These are phyloP conservation scores for Strombidium stylifer DNA, from an alignment of 73 alveolate species.

Conservation along the genomic window DNA sequence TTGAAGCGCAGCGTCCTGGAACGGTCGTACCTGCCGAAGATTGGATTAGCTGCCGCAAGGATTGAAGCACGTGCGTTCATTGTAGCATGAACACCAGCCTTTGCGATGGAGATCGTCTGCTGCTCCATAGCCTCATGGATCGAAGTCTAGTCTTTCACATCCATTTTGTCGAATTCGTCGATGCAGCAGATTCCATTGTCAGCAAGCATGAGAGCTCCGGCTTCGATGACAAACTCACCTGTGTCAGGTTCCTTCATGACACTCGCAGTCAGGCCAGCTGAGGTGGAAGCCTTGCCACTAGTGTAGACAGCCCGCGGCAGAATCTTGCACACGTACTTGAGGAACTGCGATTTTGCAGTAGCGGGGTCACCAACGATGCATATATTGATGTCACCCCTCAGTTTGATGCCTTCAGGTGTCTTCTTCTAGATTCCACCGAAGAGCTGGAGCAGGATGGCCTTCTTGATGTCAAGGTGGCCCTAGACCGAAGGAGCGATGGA, in stretches of 20 bases:
- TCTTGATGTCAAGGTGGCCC: conserved; percentile 98
- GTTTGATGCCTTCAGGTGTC: conserved; percentile 96
- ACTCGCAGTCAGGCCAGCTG: conserved; percentile 98
- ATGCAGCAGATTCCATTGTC: conserved; percentile 99
- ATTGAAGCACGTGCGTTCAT: conserved; percentile 97
- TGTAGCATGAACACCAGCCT: conserved; percentile 97
- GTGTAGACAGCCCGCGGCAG: conserved; percentile 96
- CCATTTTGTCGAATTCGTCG: conserved; percentile 99
- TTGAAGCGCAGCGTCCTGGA: conserved; percentile 90
- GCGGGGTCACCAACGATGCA: conserved; percentile 99
- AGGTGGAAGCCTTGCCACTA: conserved; percentile 98
- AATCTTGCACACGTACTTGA: conserved; percentile 91
- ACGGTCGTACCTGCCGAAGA: conserved; percentile 94
- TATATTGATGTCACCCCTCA: conserved; percentile 98
- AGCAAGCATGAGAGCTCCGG: conserved; percentile 99
- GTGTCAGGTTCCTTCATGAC: conserved; percentile 95
- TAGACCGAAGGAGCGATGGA: conserved; percentile 96
- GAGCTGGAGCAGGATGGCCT: conserved; percentile 96
- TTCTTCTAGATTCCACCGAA: conserved; percentile 96
- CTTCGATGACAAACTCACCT: conserved; percentile 98
- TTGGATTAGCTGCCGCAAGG: conserved; percentile 99
- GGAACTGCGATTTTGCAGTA: conserved; percentile 98
- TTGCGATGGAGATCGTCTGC: conserved; percentile 98
- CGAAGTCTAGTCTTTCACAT: conserved; percentile 97
- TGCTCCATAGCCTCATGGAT: conserved; percentile 99